phyloP scores from a whole-genome alignment of 306 rosid species.

The Lablab purpureus region DNA sequence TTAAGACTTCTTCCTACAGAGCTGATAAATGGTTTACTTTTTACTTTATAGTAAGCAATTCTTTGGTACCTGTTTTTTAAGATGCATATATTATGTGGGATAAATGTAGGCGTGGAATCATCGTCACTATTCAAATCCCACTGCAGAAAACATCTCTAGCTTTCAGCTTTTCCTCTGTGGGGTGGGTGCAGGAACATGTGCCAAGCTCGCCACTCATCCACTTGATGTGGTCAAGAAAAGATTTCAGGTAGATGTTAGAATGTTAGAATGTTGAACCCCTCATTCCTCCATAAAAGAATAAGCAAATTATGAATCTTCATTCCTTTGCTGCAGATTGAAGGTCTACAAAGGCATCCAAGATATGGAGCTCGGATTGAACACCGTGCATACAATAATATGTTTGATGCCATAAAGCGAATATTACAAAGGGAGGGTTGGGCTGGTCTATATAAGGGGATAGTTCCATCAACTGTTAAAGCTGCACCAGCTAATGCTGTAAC shows the following conservation, averaged over 20 bases:
- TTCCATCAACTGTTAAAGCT: slow-evolving; percentile 89
- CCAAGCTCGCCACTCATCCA: slow-evolving; percentile 97
- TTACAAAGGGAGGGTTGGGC: slow-evolving; percentile 76
- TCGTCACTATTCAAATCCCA: slow-evolving; percentile 46
- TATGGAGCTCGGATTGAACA: slow-evolving; percentile 87
- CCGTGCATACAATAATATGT: slow-evolving; percentile 80
- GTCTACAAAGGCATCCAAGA: slow-evolving; percentile 90
- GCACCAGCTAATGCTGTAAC: slow-evolving; percentile 95
- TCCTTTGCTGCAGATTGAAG: slow-evolving; percentile 71
- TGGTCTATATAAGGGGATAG: slow-evolving; percentile 88
- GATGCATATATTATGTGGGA: slow-evolving; percentile 23
- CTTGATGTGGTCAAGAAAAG: slow-evolving; percentile 98
- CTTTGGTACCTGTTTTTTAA: slow-evolving; percentile 16
- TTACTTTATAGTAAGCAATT: slow-evolving; percentile 27
- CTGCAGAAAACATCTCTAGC: slow-evolving; percentile 65
- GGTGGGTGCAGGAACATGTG: slow-evolving; percentile 91
- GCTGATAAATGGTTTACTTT: slow-evolving; percentile 3
- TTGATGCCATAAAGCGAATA: slow-evolving; percentile 73
- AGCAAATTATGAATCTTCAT: slow-evolving; percentile 9
- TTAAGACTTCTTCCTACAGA: slow-evolving; percentile 3
- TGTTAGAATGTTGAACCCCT: neutral
- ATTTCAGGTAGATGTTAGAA: slow-evolving; percentile 73
- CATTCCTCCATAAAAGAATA: neutral
- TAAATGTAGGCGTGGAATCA: slow-evolving; percentile 75
- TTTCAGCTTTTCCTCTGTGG: slow-evolving; percentile 91